A percentile compares a stretch with the other conserved stretches of the same genome.
phyloP scores from a whole-genome alignment of 495 filamentous ascomycete species.

The Chaetomium cochliodes region DNA sequence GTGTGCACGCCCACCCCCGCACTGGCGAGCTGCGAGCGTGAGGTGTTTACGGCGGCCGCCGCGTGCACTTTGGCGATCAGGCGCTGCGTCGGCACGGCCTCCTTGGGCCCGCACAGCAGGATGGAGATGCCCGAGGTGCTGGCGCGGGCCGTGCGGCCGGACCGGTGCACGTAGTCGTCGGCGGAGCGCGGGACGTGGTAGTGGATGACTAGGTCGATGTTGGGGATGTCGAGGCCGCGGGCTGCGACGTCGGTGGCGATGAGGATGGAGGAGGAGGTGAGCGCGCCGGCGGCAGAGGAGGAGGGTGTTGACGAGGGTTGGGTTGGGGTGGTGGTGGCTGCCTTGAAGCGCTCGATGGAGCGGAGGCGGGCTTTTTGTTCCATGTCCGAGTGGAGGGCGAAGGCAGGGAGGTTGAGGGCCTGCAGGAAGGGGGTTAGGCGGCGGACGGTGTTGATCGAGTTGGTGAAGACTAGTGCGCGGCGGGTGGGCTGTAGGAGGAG shows the following conservation, averaged over 20 bases:
- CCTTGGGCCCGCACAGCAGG: constrained; percentile 86
- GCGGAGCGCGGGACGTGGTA: constrained; percentile 93
- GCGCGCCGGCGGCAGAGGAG: background rate
- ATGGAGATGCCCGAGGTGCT: constrained; percentile 73
- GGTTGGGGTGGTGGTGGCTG: constrained; percentile 36
- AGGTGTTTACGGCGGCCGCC: constrained; percentile 28
- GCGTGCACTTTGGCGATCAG: constrained; percentile 86
- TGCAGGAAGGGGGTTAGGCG: constrained; percentile 83
- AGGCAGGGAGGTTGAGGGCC: constrained; percentile 72
- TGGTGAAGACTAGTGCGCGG: constrained; percentile 85
- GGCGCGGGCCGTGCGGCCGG: constrained; percentile 89
- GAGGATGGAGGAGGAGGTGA: constrained; percentile 63
- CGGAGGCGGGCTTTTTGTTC: constrained; percentile 93
- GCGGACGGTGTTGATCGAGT: constrained; percentile 90
- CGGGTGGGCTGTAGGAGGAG: constrained; percentile 77
- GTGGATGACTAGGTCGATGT: constrained; percentile 82
- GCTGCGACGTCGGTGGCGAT: constrained; percentile 95
- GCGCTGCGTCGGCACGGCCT: constrained; percentile 77
- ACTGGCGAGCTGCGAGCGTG: constrained; percentile 48
- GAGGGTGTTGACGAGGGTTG: background rate
- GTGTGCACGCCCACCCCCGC: constrained; percentile 59
- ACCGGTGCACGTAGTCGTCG: constrained; percentile 92
- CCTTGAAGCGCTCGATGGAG: constrained; percentile 86
- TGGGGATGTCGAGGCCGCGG: constrained; percentile 91
- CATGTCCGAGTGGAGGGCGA: constrained; percentile 89